Conservation (phyloP, 2,329 filamentous ascomycete species). For the Alternaria postmessia region DNA sequence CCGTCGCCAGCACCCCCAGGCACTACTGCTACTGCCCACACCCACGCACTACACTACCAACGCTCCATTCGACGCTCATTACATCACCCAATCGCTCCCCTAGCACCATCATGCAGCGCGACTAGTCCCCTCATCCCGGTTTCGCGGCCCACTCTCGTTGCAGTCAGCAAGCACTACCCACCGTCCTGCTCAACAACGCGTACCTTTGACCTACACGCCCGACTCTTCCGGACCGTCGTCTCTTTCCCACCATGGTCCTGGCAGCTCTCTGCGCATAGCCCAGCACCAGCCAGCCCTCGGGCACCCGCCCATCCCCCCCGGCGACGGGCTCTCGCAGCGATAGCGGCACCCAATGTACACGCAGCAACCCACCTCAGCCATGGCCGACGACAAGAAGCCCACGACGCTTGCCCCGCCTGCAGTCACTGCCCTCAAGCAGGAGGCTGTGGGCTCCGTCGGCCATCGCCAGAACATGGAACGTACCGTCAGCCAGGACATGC, state of each 20-base stretch:
- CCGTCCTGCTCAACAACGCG: conserved; percentile 14
- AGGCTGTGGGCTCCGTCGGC: conserved; percentile 40
- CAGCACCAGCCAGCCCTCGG: conserved; percentile 40
- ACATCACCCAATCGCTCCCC: conserved; percentile 37
- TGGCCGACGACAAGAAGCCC: conserved; percentile 39
- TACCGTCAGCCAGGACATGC: conserved; percentile 85
- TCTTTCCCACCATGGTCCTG: conserved; percentile 44
- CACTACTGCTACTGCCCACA: not conserved
- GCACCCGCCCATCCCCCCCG: conserved; percentile 31
- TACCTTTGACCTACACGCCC: conserved; percentile 13
- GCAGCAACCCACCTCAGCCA: conserved; percentile 24
- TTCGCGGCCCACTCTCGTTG: conserved; percentile 14
- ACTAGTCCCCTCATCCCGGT: conserved; percentile 23
- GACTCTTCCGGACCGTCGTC: conserved; percentile 11
- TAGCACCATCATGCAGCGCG: conserved; percentile 36
- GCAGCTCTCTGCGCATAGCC: conserved; percentile 41
- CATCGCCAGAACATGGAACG: conserved; percentile 61
- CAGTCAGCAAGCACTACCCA: conserved; percentile 17
- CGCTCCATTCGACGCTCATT: conserved; percentile 21
- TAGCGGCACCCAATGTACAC: conserved; percentile 18
- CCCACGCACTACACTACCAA: not conserved
- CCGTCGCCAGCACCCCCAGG: not conserved
- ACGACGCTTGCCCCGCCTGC: conserved; percentile 54
- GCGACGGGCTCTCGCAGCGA: conserved; percentile 19
- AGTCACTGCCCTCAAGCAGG: conserved; percentile 54